Percentiles rank a stretch among this genome's conserved stretches.
phyloP scores from a whole-genome alignment of 2,329 filamentous ascomycete species.

The Colletotrichum tanaceti region DNA sequence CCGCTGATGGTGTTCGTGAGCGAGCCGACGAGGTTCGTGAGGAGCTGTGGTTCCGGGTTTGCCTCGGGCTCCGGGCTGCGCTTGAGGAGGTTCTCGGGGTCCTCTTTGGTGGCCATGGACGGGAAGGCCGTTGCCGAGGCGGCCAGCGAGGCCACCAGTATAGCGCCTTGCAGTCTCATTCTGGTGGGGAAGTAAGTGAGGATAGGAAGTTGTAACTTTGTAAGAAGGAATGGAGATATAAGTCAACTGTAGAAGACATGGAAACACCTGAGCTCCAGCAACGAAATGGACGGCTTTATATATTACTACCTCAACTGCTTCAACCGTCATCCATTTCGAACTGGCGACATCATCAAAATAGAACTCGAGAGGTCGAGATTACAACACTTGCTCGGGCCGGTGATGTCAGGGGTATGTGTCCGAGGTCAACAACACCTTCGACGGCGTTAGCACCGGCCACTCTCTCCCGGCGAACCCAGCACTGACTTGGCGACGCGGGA shows the following conservation, averaged over 20 bases:
- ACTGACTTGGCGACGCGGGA: neutral
- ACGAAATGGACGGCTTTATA: neutral
- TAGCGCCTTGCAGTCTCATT: slow-evolving; percentile 10
- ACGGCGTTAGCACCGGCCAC: neutral
- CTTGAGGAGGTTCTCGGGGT: slow-evolving; percentile 19
- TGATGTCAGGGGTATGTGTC: neutral
- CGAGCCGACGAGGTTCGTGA: neutral
- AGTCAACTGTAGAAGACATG: neutral
- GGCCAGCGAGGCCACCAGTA: slow-evolving; percentile 11
- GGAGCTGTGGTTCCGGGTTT: slow-evolving; percentile 22
- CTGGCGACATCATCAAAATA: neutral
- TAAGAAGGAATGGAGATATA: no score
- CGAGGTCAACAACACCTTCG: neutral
- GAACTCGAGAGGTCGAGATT: neutral
- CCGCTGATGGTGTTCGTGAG: slow-evolving; percentile 25
- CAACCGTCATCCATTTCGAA: neutral
- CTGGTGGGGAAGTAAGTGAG: neutral
- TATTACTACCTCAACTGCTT: neutral
- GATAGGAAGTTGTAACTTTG: neutral
- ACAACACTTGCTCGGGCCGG: neutral
- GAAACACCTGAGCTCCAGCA: no score
- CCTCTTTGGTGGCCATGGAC: slow-evolving; percentile 16
- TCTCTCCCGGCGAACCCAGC: no score
- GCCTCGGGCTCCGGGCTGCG: slow-evolving; percentile 21
- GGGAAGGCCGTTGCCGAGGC: slow-evolving; percentile 27